Base-by-base conservation (phyloP, 75 land plant genomes). In the Pinus taeda region DNA sequence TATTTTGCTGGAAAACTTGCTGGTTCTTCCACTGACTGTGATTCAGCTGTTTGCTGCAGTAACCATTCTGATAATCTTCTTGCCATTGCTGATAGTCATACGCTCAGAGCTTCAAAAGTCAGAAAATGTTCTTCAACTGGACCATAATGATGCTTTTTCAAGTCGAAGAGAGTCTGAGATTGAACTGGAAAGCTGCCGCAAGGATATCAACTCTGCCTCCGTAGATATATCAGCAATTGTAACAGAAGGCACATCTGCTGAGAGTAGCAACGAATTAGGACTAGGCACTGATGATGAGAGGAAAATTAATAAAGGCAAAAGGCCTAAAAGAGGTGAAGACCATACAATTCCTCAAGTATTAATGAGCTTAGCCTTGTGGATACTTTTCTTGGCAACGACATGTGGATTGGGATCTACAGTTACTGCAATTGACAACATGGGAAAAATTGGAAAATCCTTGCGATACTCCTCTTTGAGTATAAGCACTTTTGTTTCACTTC, bases 391-490 rank as follows among this genome's bases (percentile, higher is more conserved):
- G 69, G 73, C 74, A 70, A 78, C 62, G 63, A 59, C 62, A 29
- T 85, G 87, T 78, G 86, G 81, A 4, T 62, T 83, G 85, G 87
- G 87, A 15, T 77, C 85, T 6, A 80, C 85, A n/a, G 24, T 67
- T 20, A 67, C 85, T 29, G 77, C 85, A 62, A 78, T 85, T 3
- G 85, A 85, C 67, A 85, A 85, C 78, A 77, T 82, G 77, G 85
- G 84, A 8, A 85, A 85, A 57, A 74, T 85, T 59, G 86, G 86
- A 53, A 29, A 55, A n/a, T 82, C 86, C 56, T 59, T 26, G 26
- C 26, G 26, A 30, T 82, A 85, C 69, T 21, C 55, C 1, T 53
- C 57, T 8, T 30, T 53, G 53, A 74, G 73, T n/a, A 78, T 82
- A 2, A 71, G 56, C 80, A 85, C 85, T 8, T 80, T 84, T 45